Percentiles rank a stretch among this genome's conserved stretches.
These are phyloP conservation scores for Pseudoperonospora humuli DNA, from an alignment of 352 stramenopile genomes.

Conservation along the genomic window DNA sequence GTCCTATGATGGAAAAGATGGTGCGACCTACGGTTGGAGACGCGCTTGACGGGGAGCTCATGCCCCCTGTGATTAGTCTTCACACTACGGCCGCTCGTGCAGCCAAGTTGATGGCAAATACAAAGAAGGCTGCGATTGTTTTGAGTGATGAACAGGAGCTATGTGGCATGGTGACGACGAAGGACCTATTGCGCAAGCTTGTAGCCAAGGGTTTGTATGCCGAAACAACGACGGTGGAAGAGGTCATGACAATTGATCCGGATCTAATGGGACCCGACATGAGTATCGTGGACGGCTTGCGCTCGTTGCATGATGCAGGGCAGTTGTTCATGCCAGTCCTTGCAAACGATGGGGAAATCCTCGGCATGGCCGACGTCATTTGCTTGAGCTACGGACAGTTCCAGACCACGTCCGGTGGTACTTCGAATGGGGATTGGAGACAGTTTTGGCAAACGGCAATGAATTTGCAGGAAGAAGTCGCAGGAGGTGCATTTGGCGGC, in stretches of 20 bases:
- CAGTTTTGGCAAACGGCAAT: conserved; percentile 87
- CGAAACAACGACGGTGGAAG: conserved; percentile 65
- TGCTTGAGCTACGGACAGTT: conserved; percentile 86
- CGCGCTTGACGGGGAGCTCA: conserved; percentile 72
- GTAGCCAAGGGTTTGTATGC: conserved; percentile 75
- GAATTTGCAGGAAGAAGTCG: conserved; percentile 76
- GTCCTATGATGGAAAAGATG: conserved; percentile 88
- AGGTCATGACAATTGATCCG: conserved; percentile 82
- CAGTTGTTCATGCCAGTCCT: conserved; percentile 84
- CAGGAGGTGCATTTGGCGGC: conserved; percentile 59
- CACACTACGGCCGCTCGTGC: conserved; percentile 62
- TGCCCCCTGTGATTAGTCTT: conserved; percentile 67
- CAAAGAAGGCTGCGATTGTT: conserved; percentile 82
- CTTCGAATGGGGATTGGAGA: conserved; percentile 70
- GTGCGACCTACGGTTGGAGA: conserved; percentile 75
- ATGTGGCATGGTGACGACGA: conserved; percentile 79
- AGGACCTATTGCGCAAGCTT: conserved; percentile 80
- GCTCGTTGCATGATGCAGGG: conserved; percentile 76
- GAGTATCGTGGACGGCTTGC: conserved; percentile 79
- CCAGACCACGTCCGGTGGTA: conserved; percentile 63
- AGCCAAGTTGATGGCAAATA: conserved; percentile 79
- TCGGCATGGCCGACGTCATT: conserved; percentile 84
- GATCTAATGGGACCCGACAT: conserved; percentile 65
- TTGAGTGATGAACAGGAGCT: conserved; percentile 56
- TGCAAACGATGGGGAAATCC: conserved; percentile 66